A percentile compares a stretch with the other conserved stretches of the same genome.
These are phyloP conservation scores for Epithele typhae DNA, from an alignment of 768 basidiomycete species.

Conservation along the genomic window DNA sequence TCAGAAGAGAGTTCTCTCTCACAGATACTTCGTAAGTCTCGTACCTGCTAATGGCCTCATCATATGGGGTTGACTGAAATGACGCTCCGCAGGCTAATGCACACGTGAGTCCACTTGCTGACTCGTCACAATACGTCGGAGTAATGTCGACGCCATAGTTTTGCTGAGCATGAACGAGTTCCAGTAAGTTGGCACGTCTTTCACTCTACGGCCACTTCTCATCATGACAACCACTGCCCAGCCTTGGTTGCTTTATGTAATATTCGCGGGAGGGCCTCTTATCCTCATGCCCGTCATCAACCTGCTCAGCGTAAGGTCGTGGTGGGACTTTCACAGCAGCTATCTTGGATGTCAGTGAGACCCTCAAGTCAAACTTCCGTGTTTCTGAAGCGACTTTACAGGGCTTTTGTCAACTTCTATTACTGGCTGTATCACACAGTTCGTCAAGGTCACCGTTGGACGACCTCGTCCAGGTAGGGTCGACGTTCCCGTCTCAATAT, in stretches of 20 bases:
- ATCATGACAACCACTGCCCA: neutral
- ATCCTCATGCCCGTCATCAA: conserved; percentile 68
- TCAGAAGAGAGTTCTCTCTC: conserved; percentile 73
- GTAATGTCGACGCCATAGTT: conserved; percentile 34
- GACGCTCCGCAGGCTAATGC: conserved; percentile 26
- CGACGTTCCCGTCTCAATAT: neutral
- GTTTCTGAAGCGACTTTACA: conserved; percentile 19
- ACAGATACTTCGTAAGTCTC: conserved; percentile 65
- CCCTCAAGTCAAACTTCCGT: no score
- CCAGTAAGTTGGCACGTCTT: conserved; percentile 46
- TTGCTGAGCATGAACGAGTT: conserved; percentile 71
- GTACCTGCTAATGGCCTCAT: neutral
- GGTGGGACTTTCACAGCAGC: conserved; percentile 87
- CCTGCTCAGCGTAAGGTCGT: conserved; percentile 65
- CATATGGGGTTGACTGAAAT: neutral
- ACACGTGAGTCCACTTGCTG: conserved; percentile 30
- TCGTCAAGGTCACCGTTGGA: conserved; percentile 83
- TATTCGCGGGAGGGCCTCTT: conserved; percentile 61
- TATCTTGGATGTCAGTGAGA: conserved; percentile 36
- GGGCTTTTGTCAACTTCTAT: conserved; percentile 72
- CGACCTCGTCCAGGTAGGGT: conserved; percentile 77
- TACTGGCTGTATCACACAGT: conserved; percentile 79
- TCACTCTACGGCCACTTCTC: neutral
- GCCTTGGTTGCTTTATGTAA: conserved; percentile 25
- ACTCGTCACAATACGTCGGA: no score